Base-by-base conservation (phyloP, 768 basidiomycete genomes). In the Suillus plorans region DNA sequence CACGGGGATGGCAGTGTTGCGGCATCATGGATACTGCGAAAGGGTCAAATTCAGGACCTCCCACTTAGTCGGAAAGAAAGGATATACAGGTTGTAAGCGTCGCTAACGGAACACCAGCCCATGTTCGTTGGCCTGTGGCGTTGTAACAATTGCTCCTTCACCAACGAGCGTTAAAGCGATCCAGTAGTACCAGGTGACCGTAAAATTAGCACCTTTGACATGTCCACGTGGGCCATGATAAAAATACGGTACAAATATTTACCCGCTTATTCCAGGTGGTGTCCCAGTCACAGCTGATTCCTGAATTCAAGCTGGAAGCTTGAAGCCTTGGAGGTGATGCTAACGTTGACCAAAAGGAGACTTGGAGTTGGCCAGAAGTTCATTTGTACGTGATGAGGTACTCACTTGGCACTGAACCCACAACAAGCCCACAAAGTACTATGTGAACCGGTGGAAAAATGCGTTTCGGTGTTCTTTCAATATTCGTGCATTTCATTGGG, bases 31-130 rank as follows among this genome's bases (percentile, higher is more conserved):
- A 67, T 62, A 65, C 72, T 70, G 53, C 47, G 34, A 7, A 61
- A 12, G 28, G 58, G 22, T 60, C 36, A 20, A 5, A 52, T 66
- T 63, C 50, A 64, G 53, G 60, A 60, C 44, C 31, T 34, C 36
- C 20, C 60, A 31, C 39, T 58, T 6, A 6, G 18, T 36, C 3
- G 45, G 1, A 50, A 42, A 62, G 34, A 41, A 61, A 61, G 6
- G 37, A 70, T 80, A 69, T 70, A 82, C 83, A 82, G 81, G 64
- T 70, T 76, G 66, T 80, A 84, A 8, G 73, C 67, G 42, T 78
- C 74, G 18, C 80, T 82, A 16, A 77, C 69, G 4, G 79, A 81
- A 68, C 81, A 84, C 77, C 76, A 77, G 1, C 80, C 80, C 25
- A 66, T 80, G 78, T 60, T 76, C 76, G 68, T 80, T 84, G 7